Conservation (phyloP, 1,139 yeast species). For the Blastobotrys indianensis region DNA sequence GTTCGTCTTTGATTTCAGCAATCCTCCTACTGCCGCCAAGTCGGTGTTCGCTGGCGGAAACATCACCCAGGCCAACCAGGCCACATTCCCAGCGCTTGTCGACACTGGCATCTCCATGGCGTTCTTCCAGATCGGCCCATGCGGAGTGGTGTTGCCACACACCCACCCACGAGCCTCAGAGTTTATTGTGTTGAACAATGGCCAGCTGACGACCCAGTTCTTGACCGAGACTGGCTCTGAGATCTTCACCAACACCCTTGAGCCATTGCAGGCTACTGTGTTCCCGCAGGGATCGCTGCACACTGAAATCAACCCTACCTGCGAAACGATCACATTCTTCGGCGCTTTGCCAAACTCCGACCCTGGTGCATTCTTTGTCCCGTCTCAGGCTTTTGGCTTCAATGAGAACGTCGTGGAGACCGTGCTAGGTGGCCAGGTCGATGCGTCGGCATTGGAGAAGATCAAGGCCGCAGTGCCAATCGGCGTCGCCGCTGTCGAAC, state of each 20-base stretch:
- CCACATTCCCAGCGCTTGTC: slow-evolving; percentile 22
- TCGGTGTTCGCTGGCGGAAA: slow-evolving; percentile 18
- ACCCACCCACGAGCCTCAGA: slow-evolving; percentile 23
- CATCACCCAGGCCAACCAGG: slow-evolving; percentile 20
- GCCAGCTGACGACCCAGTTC: slow-evolving; percentile 20
- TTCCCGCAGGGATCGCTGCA: slow-evolving; percentile 23
- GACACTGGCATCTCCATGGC: slow-evolving; percentile 21
- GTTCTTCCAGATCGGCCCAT: slow-evolving; percentile 19
- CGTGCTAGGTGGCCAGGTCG: too few relatives aligned
- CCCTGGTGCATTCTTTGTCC: slow-evolving; percentile 20
- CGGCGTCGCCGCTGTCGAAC: too few relatives aligned
- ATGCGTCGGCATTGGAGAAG: too few relatives aligned
- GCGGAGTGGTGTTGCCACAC: slow-evolving; percentile 24
- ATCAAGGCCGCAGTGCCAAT: too few relatives aligned
- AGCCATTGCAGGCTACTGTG: slow-evolving; percentile 16
- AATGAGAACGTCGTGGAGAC: too few relatives aligned
- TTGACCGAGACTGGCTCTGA: slow-evolving; percentile 19
- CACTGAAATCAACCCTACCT: slow-evolving; percentile 22
- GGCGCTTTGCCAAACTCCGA: slow-evolving; percentile 21
- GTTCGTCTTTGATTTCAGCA: slow-evolving; percentile 22
- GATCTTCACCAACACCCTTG: slow-evolving; percentile 16
- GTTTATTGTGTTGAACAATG: slow-evolving; percentile 20
- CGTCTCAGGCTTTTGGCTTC: too few relatives aligned
- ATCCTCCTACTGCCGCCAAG: slow-evolving; percentile 20
- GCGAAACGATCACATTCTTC: slow-evolving; percentile 17